Evolutionary conservation across 257 asterid species (phyloP), one percentile per base, ranked within the genome.

Genomic region (Jacaranda mimosifolia): DNA sequence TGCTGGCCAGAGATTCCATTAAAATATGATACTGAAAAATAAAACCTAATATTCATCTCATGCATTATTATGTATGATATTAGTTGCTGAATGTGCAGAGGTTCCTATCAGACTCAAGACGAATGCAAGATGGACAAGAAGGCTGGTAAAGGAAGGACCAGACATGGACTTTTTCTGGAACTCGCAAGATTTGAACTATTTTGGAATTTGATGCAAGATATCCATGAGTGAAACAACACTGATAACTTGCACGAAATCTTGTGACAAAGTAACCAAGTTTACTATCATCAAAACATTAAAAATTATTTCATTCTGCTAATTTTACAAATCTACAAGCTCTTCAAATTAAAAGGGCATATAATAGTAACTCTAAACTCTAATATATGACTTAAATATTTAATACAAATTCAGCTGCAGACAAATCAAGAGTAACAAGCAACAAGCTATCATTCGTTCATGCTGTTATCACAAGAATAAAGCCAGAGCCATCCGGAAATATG

Each of bases 251-350:
- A 42, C 32, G 60, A 52, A 51, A 75, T 39, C 35, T 36, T 51
- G 18, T 45, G 7, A 42, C 8, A 19, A 36, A 51, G 68, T 63
- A 42, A 65, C 51, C 45, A 6, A 18, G 40, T 53, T 63, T 15
- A 38, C 73, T 18, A 43, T 64, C 35, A 6, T 52, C 12, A 10
- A 7, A 66, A 49, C 66, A 15, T 19, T 45, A 15, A n/a, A 46
- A 4, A 45, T 21, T 48, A 49, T 39, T 59, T 58, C 52, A 59
- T n/a, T 51, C 32, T 48, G 56, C 72, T 73, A 67, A 21, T 13
- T 36, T 74, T 10, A 17, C 79, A 42, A 57, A 57, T 62, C 40
- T 64, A 53, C 18, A 72, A 19, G 48, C 69, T 51, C 62, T 66
- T 63, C 17, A 63, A 67, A 57, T 42, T 32, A 42, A 66, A 42